Base-by-base conservation (phyloP, 345 rosid genomes). In the Eucalyptus urophylla region DNA sequence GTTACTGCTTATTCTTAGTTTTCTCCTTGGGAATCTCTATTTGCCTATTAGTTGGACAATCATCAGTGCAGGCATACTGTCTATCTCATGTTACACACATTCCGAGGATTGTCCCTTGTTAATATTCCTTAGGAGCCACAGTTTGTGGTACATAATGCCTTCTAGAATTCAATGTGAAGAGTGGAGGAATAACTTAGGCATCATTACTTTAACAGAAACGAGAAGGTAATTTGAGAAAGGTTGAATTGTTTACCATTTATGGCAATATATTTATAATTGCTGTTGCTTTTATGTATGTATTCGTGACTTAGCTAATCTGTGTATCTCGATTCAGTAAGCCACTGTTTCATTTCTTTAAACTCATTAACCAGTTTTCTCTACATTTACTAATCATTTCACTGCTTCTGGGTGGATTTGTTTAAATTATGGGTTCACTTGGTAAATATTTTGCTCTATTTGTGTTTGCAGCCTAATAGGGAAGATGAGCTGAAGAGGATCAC, bases 401-500 rank as follows among this genome's bases (percentile, higher is more conserved):
- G 27, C 43, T 86, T 40, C 60, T 5, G 65, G 87, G 43, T 86
- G 9, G 87, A 29, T 40, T 65, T 31, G 15, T 44, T 49, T 51
- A 19, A 37, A 50, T 6, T 40, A 37, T 37, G 11, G 83, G 45
- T 72, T 72, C 45, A 72, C 45, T 33, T 37, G 45, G 45, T 37
- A 19, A 14, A 72, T 33, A 87, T 80, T 44, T 43, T 50, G 33
- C 44, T 88, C 58, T 88, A 49, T 49, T 40, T 37, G 12, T 33
- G 44, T n/a, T 5, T 85, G 87, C 89, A 93, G 94, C 93, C 94
- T 49, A 92, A 93, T 53, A 91, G 94, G 17, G 91, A 92, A 16
- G 94, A 92, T 44, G 94, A 93, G 87, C 87, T 90, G 88, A 80
- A 86, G 51, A 89, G 94, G 90, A 93, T 92, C 62, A 80, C 92